These are phyloP conservation scores for Onygenales sp. DNA, from an alignment of 2,329 filamentous ascomycete genomes.

Conservation along the genomic window DNA sequence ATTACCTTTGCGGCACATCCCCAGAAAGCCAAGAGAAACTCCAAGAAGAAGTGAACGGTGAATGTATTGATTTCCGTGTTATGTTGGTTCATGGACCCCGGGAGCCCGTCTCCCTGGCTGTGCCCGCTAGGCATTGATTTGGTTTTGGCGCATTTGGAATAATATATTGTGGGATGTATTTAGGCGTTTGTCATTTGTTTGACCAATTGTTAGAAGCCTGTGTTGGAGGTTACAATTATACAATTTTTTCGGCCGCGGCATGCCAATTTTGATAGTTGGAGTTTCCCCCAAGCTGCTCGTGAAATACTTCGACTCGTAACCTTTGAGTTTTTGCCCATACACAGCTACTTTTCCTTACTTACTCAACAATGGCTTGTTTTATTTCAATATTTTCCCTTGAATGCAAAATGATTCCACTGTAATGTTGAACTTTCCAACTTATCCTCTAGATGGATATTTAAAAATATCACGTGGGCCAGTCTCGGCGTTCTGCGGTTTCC, in stretches of 20 bases:
- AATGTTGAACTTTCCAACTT: neutral
- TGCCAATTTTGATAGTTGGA: too few species aligned
- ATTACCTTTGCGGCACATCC: slow-evolving; percentile 30
- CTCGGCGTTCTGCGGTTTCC: neutral
- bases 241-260: too few species aligned
- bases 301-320: too few species aligned
- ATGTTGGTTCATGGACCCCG: neutral
- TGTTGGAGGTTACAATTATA: neutral
- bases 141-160: neutral
- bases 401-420: too few species aligned
- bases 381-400: too few species aligned
- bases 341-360: too few species aligned
- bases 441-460: too few species aligned
- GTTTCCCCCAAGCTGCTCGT: too few species aligned
- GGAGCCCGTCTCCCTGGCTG: neutral
- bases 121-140: neutral
- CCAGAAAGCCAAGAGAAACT: slow-evolving; percentile 21
- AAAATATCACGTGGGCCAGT: too few species aligned
- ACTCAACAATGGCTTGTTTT: too few species aligned
- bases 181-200: neutral
- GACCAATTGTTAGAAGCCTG: too few species aligned
- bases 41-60: slow-evolving; percentile 23
- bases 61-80: neutral
- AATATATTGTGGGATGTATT: neutral
- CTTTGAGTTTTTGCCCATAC: too few species aligned